Evolutionary conservation across 2,329 filamentous ascomycete genomes (phyloP).

Genomic region (Trichoderma harzianum): DNA sequence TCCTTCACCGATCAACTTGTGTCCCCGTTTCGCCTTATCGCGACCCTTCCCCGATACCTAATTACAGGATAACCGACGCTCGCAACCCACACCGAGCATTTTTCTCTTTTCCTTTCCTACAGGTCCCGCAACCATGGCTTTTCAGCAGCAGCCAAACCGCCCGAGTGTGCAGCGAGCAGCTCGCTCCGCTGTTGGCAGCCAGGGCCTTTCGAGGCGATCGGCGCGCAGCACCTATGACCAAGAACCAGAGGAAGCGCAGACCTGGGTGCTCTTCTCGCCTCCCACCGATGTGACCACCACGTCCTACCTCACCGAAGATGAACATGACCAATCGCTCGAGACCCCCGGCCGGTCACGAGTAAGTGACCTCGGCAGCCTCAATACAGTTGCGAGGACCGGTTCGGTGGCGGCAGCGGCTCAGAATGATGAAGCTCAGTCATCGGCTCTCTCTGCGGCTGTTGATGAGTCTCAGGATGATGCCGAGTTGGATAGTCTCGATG

Average conservation of each 20-base stretch:
- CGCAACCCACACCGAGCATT: conserved; percentile 4
- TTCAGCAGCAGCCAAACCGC: conserved; percentile 58
- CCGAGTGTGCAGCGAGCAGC: conserved; percentile 49
- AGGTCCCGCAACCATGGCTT: conserved; percentile 46
- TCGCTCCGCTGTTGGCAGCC: conserved; percentile 40
- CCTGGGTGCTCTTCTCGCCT: conserved; percentile 95
- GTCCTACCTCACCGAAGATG: conserved; percentile 65
- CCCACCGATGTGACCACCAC: conserved; percentile 60
- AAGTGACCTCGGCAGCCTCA: conserved; percentile 78
- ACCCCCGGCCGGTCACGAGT: conserved; percentile 67
- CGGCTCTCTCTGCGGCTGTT: conserved; percentile 37
- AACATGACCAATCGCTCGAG: conserved; percentile 61
- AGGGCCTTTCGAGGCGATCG: conserved; percentile 29
- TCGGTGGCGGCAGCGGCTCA: conserved; percentile 29
- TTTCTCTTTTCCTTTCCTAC: background rate
- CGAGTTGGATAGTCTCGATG: conserved; percentile 90
- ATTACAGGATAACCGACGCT: conserved; percentile 11
- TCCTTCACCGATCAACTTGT: conserved; percentile 6
- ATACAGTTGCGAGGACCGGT: conserved; percentile 62
- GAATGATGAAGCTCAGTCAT: conserved; percentile 41
- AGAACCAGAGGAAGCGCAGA: conserved; percentile 68
- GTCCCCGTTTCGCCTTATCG: conserved; percentile 11
- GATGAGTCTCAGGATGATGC: conserved; percentile 56
- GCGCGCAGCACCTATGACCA: conserved; percentile 31
- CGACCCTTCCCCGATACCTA: conserved; percentile 13